These are phyloP conservation scores for Batrachochytrium dendrobatidis DNA, from an alignment of 371 early-diverging fungal species.

Conservation along the genomic window DNA sequence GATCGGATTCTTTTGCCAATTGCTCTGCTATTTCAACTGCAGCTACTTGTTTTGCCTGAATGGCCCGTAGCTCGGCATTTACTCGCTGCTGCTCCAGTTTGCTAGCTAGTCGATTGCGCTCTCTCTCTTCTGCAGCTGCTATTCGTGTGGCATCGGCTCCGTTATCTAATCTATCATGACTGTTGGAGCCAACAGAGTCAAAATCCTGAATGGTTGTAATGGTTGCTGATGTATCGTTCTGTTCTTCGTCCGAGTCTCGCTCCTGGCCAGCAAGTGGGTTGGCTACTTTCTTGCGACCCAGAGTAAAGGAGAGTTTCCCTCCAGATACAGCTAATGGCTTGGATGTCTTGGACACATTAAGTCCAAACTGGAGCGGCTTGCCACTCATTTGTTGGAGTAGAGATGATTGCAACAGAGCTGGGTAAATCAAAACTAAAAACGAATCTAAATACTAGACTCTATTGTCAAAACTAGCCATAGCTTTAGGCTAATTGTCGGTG, in stretches of 20 bases:
- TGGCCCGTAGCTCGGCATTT: constrained; percentile 19
- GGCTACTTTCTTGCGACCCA: not conserved
- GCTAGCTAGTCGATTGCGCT: not conserved
- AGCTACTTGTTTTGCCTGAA: constrained; percentile 13
- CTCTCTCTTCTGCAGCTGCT: not conserved
- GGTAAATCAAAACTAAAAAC: no score
- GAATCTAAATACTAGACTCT: no score
- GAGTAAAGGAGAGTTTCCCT: not conserved
- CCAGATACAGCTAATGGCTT: no score
- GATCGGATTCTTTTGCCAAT: constrained; percentile 69
- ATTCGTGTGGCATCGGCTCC: not conserved
- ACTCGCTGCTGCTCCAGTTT: constrained; percentile 11
- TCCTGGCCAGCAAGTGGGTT: constrained; percentile 3
- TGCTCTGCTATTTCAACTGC: constrained; percentile 44
- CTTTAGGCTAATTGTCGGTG: no score
- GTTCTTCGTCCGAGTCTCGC: not conserved
- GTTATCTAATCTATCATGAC: not conserved
- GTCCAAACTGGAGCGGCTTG: no score
- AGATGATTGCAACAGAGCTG: no score
- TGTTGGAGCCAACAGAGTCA: not conserved
- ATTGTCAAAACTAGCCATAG: no score
- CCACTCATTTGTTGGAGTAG: no score
- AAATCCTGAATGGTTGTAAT: not conserved
- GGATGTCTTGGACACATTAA: no score
- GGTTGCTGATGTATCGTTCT: not conserved